Evolutionary conservation across 176 grass and related monocot species (phyloP).

Genomic region (Oryza rufipogon): DNA sequence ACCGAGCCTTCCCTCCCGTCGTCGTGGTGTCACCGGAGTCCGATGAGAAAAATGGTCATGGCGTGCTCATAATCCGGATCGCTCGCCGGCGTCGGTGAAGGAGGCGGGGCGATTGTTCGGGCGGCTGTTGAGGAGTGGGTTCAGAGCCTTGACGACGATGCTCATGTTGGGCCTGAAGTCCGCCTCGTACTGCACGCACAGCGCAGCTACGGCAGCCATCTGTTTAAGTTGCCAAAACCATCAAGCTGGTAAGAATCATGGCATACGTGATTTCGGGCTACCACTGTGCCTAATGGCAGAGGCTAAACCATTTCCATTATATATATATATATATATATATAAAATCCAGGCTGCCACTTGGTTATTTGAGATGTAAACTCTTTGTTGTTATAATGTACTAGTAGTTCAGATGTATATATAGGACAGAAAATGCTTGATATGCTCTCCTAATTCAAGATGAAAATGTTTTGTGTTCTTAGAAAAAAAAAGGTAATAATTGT

Average conservation of each 20-base stretch:
- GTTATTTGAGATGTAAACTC: no score
- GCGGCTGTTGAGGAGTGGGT: not conserved
- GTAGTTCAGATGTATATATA: no score
- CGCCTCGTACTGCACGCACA: constrained; percentile 3
- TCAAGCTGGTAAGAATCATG: not conserved
- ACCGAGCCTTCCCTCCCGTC: not conserved
- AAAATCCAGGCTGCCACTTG: not conserved
- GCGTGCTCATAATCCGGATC: constrained; percentile 38
- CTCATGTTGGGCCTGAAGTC: not conserved
- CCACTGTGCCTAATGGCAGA: no score
- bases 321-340: no score
- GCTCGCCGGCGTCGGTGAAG: constrained; percentile 7
- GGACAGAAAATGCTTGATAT: not conserved
- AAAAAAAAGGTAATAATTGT: not conserved
- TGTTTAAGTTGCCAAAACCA: not conserved
- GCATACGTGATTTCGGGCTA: not conserved
- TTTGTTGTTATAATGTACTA: no score
- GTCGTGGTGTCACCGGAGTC: not conserved
- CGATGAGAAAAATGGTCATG: no score
- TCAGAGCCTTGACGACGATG: not conserved
- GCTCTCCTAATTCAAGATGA: not conserved
- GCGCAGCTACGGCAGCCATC: not conserved
- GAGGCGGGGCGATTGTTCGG: not conserved
- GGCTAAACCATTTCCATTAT: no score
- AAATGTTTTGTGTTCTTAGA: no score